Conservation (phyloP, 116 monocot genomes). For the Posidonia oceanica region DNA sequence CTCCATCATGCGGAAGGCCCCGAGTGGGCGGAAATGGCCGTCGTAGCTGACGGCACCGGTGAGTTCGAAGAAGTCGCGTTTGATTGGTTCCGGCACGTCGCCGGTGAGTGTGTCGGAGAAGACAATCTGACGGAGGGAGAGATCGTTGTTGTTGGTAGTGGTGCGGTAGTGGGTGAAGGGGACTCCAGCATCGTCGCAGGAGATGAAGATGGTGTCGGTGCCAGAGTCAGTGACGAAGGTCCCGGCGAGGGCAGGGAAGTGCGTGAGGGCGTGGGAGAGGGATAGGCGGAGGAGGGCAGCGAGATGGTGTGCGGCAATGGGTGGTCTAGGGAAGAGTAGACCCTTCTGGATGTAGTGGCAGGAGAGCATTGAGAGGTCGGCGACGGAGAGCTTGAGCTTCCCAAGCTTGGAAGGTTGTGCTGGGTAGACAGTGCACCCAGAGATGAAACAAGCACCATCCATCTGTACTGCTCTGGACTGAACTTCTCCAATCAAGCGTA, state of each 20-base stretch:
- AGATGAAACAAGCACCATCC: no score
- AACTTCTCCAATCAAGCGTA: no score
- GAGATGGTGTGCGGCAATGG: constrained; percentile 13
- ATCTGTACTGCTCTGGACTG: no score
- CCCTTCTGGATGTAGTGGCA: constrained; percentile 88
- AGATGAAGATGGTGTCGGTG: constrained; percentile 34
- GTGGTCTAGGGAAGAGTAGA: constrained; percentile 43
- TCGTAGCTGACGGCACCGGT: constrained; percentile 48
- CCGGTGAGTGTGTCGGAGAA: no score
- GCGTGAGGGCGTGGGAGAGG: constrained; percentile 25
- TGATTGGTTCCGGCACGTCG: constrained; percentile 6
- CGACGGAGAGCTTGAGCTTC: no score
- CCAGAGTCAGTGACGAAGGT: constrained; percentile 31
- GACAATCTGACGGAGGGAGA: constrained; percentile 17
- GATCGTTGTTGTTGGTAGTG: neutral
- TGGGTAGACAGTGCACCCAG: no score
- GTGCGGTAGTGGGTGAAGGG: constrained; percentile 14
- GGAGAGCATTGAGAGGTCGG: constrained; percentile 68
- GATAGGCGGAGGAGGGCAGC: constrained; percentile 36
- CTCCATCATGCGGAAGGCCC: constrained; percentile 49
- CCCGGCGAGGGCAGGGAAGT: constrained; percentile 63
- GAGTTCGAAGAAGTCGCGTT: constrained; percentile 32
- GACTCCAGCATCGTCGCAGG: constrained; percentile 51
- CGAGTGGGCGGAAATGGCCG: constrained; percentile 32
- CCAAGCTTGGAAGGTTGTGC: no score